Base-by-base conservation (phyloP, 2,329 filamentous ascomycete species). In the Aureobasidium sp. region DNA sequence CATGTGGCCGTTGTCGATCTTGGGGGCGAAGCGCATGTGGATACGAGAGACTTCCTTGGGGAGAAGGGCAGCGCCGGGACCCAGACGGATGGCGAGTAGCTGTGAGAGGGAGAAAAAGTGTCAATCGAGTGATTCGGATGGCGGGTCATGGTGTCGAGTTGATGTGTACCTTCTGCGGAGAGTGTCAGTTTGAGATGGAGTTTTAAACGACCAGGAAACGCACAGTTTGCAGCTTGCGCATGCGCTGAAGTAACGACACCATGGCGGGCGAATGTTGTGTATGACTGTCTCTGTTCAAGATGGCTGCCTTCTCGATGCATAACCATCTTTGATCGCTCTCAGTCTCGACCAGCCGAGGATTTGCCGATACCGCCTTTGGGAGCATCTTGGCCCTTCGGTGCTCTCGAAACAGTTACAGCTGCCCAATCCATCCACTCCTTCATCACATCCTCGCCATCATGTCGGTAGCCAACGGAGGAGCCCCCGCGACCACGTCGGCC, bases 1-100 rank as follows among this genome's bases (percentile, higher is more conserved):
- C 66, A 83, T 77, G 68, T 91, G 85, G 40, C 86, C 87, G 47
- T 79, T 77, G 40, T 81, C 74, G 55, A 81, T 73, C 59, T 73
- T 78, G 41, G 67, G 65, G 45, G 83, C 81, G 67, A 90, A 90
- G 63, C 87, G 80, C 71, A 93, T 70, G 66, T 88, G 82, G 73
- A 93, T 84, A 66, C 81, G 78, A 40, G 84, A 83, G 51, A 94
- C 80, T 64, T 88, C 81, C 25, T 82, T 76, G 0, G 91, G 89
- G 21, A 98, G 77, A 60, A 88, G 74, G 17, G 88, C 85, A 38
- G 93, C 90, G 54, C 91, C 93, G 25, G 87, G 84, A 55, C 91
- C 93, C 67, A 86, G 77, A 66, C 85, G 83, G 70, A 97, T 76
- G 64, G 77, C 74, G 59, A 93, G 77, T 48, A 94, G 74, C 86